Percentiles rank a stretch among this genome's conserved stretches.
Evolutionary conservation across 1,139 yeast genomes (phyloP).

Genomic region (Pichia sp.): DNA sequence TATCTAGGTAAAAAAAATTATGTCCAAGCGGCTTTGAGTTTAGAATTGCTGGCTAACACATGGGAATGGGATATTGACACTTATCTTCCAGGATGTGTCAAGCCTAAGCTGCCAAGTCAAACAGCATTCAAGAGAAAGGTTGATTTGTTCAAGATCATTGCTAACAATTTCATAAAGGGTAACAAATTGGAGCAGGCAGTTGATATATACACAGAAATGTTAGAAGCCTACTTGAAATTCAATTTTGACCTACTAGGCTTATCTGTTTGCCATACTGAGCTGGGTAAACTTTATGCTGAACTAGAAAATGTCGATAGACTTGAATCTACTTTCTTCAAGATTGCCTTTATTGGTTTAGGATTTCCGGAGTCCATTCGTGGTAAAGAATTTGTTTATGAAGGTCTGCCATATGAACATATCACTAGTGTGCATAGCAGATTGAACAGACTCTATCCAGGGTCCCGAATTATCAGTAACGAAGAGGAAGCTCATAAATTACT

Average conservation of each 20-base stretch:
- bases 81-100: slow-evolving; percentile 51
- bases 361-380: slow-evolving; percentile 77
- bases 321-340: slow-evolving; percentile 75
- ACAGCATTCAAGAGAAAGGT: slow-evolving; percentile 81
- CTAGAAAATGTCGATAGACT: slow-evolving; percentile 69
- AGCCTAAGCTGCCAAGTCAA: slow-evolving; percentile 76
- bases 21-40: slow-evolving; percentile 80
- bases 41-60: slow-evolving; percentile 73
- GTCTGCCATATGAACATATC: slow-evolving; percentile 85
- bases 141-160: slow-evolving; percentile 64
- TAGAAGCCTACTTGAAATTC: slow-evolving; percentile 67
- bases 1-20: slow-evolving; percentile 57
- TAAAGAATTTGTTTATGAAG: slow-evolving; percentile 77
- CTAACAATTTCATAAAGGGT: slow-evolving; percentile 67
- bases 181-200: slow-evolving; percentile 73
- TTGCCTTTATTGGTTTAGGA: slow-evolving; percentile 78
- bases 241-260: slow-evolving; percentile 76
- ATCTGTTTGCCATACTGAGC: slow-evolving; percentile 65
- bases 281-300: slow-evolving; percentile 63
- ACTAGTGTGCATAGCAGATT: slow-evolving; percentile 78
- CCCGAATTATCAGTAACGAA: slow-evolving; percentile 65
- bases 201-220: slow-evolving; percentile 70
- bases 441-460: slow-evolving; percentile 75
- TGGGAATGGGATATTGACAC: slow-evolving; percentile 70
- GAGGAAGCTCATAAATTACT: slow-evolving; percentile 43